Conservation (phyloP, 352 stramenopile species). For the Blastocystis sp. region DNA sequence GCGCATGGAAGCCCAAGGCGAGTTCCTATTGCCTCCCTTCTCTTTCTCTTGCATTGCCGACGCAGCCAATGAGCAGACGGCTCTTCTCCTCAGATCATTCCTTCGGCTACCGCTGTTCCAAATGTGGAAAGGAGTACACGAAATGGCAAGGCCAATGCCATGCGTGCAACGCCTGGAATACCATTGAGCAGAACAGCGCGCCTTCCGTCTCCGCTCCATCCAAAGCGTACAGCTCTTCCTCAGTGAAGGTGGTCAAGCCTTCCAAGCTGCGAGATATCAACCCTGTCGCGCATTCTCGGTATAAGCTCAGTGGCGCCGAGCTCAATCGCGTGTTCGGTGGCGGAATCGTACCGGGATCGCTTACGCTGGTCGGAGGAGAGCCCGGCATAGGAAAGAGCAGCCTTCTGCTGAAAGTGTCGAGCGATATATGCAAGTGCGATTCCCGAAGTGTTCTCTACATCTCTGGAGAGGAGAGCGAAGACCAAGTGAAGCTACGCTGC, state of each 20-base stretch:
- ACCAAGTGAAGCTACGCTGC: slow-evolving; percentile 66
- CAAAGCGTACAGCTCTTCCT: background rate
- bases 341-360: slow-evolving; percentile 54
- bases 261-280: slow-evolving; percentile 25
- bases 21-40: too few species aligned
- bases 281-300: slow-evolving; percentile 42
- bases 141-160: slow-evolving; percentile 68
- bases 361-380: slow-evolving; percentile 60
- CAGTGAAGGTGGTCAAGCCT: slow-evolving; percentile 5
- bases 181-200: slow-evolving; percentile 5
- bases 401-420: slow-evolving; percentile 23
- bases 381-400: slow-evolving; percentile 68
- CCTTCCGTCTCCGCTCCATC: background rate
- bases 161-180: slow-evolving; percentile 62
- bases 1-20: too few species aligned
- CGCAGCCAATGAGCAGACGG: too few species aligned
- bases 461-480: slow-evolving; percentile 63
- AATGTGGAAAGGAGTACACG: slow-evolving; percentile 62
- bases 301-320: slow-evolving; percentile 24
- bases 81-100: background rate
- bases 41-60: too few species aligned
- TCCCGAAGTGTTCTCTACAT: slow-evolving; percentile 48
- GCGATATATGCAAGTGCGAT: slow-evolving; percentile 35
- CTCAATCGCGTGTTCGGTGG: slow-evolving; percentile 68
- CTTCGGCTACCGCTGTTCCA: background rate